Conservation (phyloP, 768 basidiomycete genomes). For the Pleurotus tuber-regium region DNA sequence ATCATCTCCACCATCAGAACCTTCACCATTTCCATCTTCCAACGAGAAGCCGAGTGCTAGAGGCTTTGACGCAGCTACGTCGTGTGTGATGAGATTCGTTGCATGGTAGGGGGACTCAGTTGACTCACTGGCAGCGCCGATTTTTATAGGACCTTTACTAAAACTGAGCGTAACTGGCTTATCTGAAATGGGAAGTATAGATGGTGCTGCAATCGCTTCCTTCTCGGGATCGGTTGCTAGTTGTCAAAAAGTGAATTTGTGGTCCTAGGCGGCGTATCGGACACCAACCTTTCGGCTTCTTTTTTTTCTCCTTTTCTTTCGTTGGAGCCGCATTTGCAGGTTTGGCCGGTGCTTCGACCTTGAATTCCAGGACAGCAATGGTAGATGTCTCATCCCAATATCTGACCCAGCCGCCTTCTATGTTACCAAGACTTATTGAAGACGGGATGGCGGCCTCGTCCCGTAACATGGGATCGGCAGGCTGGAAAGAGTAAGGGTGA, state of each 20-base stretch:
- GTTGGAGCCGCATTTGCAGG: slow-evolving; percentile 25
- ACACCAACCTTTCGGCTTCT: slow-evolving; percentile 50
- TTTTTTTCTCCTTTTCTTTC: slow-evolving; percentile 59
- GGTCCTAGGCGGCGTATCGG: background rate
- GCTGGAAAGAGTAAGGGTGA: slow-evolving; percentile 87
- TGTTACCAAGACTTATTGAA: slow-evolving; percentile 66
- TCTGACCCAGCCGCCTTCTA: slow-evolving; percentile 70
- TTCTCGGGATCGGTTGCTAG: slow-evolving; percentile 31
- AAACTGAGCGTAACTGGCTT: slow-evolving; percentile 82
- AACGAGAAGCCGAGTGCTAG: slow-evolving; percentile 63
- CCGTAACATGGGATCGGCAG: slow-evolving; percentile 68
- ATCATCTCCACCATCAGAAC: slow-evolving; percentile 33
- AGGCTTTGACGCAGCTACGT: slow-evolving; percentile 30
- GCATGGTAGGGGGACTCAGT: background rate
- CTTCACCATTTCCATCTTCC: slow-evolving; percentile 44
- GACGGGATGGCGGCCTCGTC: slow-evolving; percentile 77
- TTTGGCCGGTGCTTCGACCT: slow-evolving; percentile 61
- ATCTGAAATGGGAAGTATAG: slow-evolving; percentile 68
- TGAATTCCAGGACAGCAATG: slow-evolving; percentile 72
- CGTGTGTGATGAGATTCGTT: too few relatives aligned
- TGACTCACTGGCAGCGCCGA: slow-evolving; percentile 26
- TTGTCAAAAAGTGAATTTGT: background rate
- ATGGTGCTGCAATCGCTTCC: slow-evolving; percentile 48
- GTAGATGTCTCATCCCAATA: slow-evolving; percentile 94
- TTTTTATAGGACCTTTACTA: slow-evolving; percentile 47